Conservation (phyloP, 371 early-diverging fungal species). For the Mucor piriformis region DNA sequence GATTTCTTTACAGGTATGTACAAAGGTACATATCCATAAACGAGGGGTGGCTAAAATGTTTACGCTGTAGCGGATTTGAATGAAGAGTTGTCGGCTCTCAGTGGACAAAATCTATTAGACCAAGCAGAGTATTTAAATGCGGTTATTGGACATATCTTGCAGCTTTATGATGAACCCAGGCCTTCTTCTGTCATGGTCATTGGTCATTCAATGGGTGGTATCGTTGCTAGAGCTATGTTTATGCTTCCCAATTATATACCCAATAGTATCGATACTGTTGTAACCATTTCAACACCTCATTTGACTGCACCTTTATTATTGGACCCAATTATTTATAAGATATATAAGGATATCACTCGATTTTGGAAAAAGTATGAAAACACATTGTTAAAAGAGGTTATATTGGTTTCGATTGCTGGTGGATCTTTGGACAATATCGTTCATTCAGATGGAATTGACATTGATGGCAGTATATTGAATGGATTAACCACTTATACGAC, state of each 20-base stretch:
- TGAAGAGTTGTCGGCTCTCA: slow-evolving; percentile 82
- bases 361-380: slow-evolving; percentile 63
- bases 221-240: slow-evolving; percentile 83
- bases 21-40: neutral
- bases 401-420: slow-evolving; percentile 85
- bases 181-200: slow-evolving; percentile 77
- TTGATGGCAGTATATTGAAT: slow-evolving; percentile 65
- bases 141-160: slow-evolving; percentile 73
- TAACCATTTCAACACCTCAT: slow-evolving; percentile 95
- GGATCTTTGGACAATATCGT: slow-evolving; percentile 86
- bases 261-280: slow-evolving; percentile 73
- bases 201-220: slow-evolving; percentile 97
- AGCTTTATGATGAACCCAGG: slow-evolving; percentile 41
- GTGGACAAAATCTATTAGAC: slow-evolving; percentile 40
- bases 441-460: slow-evolving; percentile 71
- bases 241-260: slow-evolving; percentile 66
- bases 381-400: slow-evolving; percentile 46
- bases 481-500: slow-evolving; percentile 78
- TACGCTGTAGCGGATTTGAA: slow-evolving; percentile 78
- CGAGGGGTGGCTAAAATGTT: neutral
- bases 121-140: slow-evolving; percentile 84
- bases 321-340: slow-evolving; percentile 63
- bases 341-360: slow-evolving; percentile 63
- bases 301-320: slow-evolving; percentile 75
- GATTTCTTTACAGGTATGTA: slow-evolving; percentile 82